Percentiles rank a stretch among this genome's conserved stretches.
Conservation (phyloP, 2,329 filamentous ascomycete species). For the Decorospora gaudefroyi region DNA sequence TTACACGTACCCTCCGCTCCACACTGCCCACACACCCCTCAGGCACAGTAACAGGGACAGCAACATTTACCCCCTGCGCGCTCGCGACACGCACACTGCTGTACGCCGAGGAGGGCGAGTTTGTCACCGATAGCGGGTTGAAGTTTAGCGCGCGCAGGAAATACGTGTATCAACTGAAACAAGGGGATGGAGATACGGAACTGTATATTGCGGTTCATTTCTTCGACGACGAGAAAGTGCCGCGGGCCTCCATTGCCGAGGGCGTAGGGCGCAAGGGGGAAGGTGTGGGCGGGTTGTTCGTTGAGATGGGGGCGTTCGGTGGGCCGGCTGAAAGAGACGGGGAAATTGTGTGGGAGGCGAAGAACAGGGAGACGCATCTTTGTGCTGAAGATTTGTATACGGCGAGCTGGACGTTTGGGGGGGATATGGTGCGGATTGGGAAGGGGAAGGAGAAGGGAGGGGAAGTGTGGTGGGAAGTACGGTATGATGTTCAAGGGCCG, state of each 20-base stretch:
- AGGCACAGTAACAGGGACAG: slow-evolving; percentile 68
- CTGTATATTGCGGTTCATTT: slow-evolving; percentile 20
- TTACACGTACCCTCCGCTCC: slow-evolving; percentile 62
- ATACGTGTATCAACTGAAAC: slow-evolving; percentile 71
- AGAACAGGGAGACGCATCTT: slow-evolving; percentile 68
- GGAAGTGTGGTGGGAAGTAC: slow-evolving; percentile 41
- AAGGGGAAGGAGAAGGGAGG: slow-evolving; percentile 14
- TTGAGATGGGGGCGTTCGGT: slow-evolving; percentile 62
- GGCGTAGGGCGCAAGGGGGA: slow-evolving; percentile 31
- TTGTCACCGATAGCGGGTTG: slow-evolving; percentile 60
- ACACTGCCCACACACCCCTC: slow-evolving; percentile 64
- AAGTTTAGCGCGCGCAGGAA: slow-evolving; percentile 64
- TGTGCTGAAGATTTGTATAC: slow-evolving; percentile 75
- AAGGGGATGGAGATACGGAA: not conserved
- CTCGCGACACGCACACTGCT: slow-evolving; percentile 60
- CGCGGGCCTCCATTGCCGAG: not conserved
- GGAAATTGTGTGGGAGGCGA: slow-evolving; percentile 26
- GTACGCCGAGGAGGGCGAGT: slow-evolving; percentile 69
- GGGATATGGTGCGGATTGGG: slow-evolving; percentile 37
- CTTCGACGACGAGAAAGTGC: slow-evolving; percentile 22
- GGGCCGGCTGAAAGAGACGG: slow-evolving; percentile 23
- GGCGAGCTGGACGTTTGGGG: slow-evolving; percentile 68
- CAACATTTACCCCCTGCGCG: slow-evolving; percentile 64
- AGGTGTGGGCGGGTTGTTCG: slow-evolving; percentile 74
- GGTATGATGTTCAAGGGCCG: slow-evolving; percentile 49